Base-by-base conservation (phyloP, 1,284 basidiomycete genomes). In the Puccinia hordei region DNA sequence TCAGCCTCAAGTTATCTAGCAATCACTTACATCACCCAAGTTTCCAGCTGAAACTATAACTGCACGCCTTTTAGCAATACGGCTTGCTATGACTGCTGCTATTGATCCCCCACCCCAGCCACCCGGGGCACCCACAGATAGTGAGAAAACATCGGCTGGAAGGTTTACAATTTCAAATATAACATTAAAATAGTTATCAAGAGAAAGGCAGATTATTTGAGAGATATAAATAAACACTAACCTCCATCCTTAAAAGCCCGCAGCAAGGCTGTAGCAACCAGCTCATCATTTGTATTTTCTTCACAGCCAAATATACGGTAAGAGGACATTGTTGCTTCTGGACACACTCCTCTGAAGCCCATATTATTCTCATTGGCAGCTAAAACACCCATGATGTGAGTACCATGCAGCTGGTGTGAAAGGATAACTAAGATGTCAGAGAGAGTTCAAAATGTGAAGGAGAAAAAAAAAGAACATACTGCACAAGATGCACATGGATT, bases 101-200 rank as follows among this genome's bases (percentile, higher is more conserved):
- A 81, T 44, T 15, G 79, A 81, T 22, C 79, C 63, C 24, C 59
- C 61, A 30, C 61, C 22, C 79, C 79, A 81, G 27, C 79, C 79
- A 46, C 49, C 81, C 53, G 83, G 84, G 27, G 88, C 89, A 51
- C 90, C 90, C 22, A 92, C 85, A 17, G 90, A 91, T 78, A 92
- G 86, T 5, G 89, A 90, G 81, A 92, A 85, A 75, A 91, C 88
- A 83, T 92, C 89, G 68, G 82, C 82, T 49, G 33, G 1, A 49
- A 44, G 59, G 4, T 75, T 19, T 17, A 49, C n/a, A 27, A 8
- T n/a, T 46, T 19, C 13, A 61, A 24, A 12, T n/a, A 12, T 49
- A 38, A 49, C 19, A 22, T 55, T 15, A 10, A 3, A 65, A 30
- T 19, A 61, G 51, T 44, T 33, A 41, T 73, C 24, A 24, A 57